Evolutionary conservation across 306 rosid genomes (phyloP).

Genomic region (Pyrus betulifolia): DNA sequence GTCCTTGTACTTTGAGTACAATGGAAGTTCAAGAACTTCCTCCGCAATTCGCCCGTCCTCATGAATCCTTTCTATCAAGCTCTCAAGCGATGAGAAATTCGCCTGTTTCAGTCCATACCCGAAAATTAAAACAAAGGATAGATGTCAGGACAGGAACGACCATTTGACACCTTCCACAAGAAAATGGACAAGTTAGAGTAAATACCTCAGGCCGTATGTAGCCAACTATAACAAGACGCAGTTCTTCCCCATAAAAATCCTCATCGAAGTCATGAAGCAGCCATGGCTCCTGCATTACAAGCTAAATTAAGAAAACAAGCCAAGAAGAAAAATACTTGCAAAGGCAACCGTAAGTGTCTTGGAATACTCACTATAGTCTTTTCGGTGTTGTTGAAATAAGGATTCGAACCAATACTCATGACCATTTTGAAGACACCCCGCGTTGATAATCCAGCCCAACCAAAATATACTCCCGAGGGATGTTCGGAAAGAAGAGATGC

Average conservation of each 20-base stretch:
- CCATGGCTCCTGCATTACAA: conserved; percentile 84
- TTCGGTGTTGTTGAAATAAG: conserved; percentile 75
- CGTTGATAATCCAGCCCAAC: conserved; percentile 74
- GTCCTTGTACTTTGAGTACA: conserved; percentile 57
- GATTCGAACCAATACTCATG: conserved; percentile 96
- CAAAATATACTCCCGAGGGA: conserved; percentile 89
- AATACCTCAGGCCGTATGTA: conserved; percentile 89
- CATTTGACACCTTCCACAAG: background rate
- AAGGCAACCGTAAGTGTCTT: conserved; percentile 1
- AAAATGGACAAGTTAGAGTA: background rate
- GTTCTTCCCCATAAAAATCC: conserved; percentile 86
- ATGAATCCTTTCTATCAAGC: conserved; percentile 68
- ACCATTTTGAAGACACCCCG: conserved; percentile 84
- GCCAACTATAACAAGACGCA: conserved; percentile 79
- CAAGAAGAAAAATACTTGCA: conserved; percentile 5
- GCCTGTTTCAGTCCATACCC: conserved; percentile 39
- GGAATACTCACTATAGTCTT: conserved; percentile 68
- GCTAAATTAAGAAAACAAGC: background rate
- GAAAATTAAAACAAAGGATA: background rate
- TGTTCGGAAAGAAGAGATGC: conserved; percentile 58
- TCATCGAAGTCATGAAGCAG: conserved; percentile 67
- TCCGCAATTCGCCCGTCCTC: conserved; percentile 72
- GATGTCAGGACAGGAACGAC: background rate
- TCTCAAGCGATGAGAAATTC: conserved; percentile 73
- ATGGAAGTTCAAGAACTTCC: conserved; percentile 83